These are phyloP conservation scores for Epichloe sp. DNA, from an alignment of 2,329 filamentous ascomycete genomes.

Conservation along the genomic window DNA sequence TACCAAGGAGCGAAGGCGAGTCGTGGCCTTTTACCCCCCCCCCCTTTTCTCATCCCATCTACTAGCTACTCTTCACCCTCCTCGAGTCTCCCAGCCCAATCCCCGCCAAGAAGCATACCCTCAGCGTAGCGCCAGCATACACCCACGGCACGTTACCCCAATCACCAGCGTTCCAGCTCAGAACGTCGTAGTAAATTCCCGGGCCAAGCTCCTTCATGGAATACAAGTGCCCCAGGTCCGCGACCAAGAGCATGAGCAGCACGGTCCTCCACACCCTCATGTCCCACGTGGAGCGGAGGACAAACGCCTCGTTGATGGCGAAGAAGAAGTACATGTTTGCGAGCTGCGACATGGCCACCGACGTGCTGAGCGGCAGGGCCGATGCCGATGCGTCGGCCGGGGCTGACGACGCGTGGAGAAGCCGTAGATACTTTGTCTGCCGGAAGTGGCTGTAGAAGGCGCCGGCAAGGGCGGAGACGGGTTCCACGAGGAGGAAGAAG, in stretches of 20 bases:
- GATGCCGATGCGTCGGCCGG: slow-evolving; percentile 12
- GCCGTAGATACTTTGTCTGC: slow-evolving; percentile 43
- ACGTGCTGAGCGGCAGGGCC: slow-evolving; percentile 43
- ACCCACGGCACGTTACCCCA: slow-evolving; percentile 60
- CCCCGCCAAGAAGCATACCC: slow-evolving; percentile 44
- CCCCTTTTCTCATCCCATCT: slow-evolving; percentile 3
- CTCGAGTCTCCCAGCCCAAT: slow-evolving; percentile 32
- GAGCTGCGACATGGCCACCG: slow-evolving; percentile 59
- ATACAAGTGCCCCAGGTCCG: slow-evolving; percentile 66
- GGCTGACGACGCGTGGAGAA: slow-evolving; percentile 45
- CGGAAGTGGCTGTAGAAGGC: slow-evolving; percentile 38
- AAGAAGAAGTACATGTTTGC: slow-evolving; percentile 64
- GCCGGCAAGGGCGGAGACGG: slow-evolving; percentile 37
- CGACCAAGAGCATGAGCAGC: slow-evolving; percentile 53
- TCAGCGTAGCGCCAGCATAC: slow-evolving; percentile 48
- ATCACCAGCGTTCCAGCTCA: slow-evolving; percentile 53
- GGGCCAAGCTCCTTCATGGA: slow-evolving; percentile 46
- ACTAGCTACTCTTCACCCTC: slow-evolving; percentile 5
- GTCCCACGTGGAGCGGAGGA: slow-evolving; percentile 57
- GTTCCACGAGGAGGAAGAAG: slow-evolving; percentile 67
- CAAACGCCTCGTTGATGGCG: slow-evolving; percentile 62
- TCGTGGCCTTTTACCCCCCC: no score
- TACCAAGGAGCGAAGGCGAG: no score
- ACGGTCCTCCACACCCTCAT: slow-evolving; percentile 57
- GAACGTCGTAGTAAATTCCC: slow-evolving; percentile 49